phyloP scores from a whole-genome alignment of 352 stramenopile species.

The Globisporangium paroecandrum region DNA sequence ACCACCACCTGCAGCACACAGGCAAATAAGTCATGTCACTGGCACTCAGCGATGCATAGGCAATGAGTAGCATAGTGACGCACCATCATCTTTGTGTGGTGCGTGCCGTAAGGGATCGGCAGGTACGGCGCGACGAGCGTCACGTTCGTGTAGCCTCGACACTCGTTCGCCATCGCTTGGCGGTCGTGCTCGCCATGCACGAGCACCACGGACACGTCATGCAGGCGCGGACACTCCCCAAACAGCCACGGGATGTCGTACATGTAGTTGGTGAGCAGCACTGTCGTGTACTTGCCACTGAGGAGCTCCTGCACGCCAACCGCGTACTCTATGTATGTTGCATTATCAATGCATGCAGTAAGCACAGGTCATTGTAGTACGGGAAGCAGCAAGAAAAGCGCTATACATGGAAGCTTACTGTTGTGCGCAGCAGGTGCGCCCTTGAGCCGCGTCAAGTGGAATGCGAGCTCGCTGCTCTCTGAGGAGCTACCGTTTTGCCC shows the following conservation, averaged over 20 bases:
- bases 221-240: constrained; percentile 47
- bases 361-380: background rate
- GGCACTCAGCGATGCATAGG: no score
- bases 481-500: background rate
- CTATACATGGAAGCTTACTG: constrained; percentile 20
- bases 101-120: constrained; percentile 79
- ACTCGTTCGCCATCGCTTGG: constrained; percentile 52
- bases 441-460: constrained; percentile 40
- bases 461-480: constrained; percentile 14
- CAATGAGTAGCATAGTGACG: background rate
- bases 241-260: constrained; percentile 78
- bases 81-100: constrained; percentile 86
- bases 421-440: constrained; percentile 39
- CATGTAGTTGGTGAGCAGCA: constrained; percentile 84
- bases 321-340: constrained; percentile 25
- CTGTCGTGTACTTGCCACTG: constrained; percentile 51
- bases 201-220: constrained; percentile 63
- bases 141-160: constrained; percentile 55
- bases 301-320: constrained; percentile 49
- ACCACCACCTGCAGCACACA: constrained; percentile 34
- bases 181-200: constrained; percentile 72
- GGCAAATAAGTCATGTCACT: background rate
- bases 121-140: constrained; percentile 59
- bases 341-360: constrained; percentile 3
- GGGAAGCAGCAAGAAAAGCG: background rate